phyloP scores from a whole-genome alignment of 495 filamentous ascomycete species.

The Parathielavia appendiculata region DNA sequence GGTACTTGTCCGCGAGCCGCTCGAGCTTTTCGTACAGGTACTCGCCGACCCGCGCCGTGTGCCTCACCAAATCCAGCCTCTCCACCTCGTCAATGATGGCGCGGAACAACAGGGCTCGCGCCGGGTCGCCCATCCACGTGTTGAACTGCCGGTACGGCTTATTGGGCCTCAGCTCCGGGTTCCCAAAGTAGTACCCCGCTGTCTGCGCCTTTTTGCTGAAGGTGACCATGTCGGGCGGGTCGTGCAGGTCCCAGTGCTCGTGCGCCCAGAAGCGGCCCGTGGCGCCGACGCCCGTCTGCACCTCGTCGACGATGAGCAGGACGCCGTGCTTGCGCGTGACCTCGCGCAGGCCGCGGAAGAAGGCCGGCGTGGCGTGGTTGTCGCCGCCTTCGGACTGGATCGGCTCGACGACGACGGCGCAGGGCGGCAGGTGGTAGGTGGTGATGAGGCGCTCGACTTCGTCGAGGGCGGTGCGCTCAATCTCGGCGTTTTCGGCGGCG shows the following conservation, averaged over 20 bases:
- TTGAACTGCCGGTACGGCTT: slow-evolving; percentile 99
- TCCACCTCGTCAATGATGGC: slow-evolving; percentile 90
- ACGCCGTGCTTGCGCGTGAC: slow-evolving; percentile 81
- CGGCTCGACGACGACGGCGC: slow-evolving; percentile 86
- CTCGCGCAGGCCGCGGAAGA: slow-evolving; percentile 84
- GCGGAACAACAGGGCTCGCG: slow-evolving; percentile 82
- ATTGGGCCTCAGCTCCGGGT: slow-evolving; percentile 84
- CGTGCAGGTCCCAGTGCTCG: slow-evolving; percentile 85
- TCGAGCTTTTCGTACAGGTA: slow-evolving; percentile 75
- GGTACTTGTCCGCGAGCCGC: slow-evolving; percentile 65
- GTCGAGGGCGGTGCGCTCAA: slow-evolving; percentile 79
- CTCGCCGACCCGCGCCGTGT: slow-evolving; percentile 76
- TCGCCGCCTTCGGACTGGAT: slow-evolving; percentile 98
- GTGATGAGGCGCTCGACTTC: slow-evolving; percentile 85
- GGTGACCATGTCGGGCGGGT: slow-evolving; percentile 95
- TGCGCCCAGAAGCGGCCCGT: slow-evolving; percentile 99
- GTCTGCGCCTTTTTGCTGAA: slow-evolving; percentile 99
- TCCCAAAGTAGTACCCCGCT: slow-evolving; percentile 93
- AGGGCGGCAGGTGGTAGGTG: slow-evolving; percentile 78
- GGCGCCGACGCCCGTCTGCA: slow-evolving; percentile 93
- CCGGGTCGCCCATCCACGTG: slow-evolving; percentile 99
- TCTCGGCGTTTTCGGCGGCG: slow-evolving; percentile 71
- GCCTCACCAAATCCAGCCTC: slow-evolving; percentile 67
- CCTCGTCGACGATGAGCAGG: slow-evolving; percentile 95
- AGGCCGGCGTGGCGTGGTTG: slow-evolving; percentile 91